A percentile compares a stretch with the other conserved stretches of the same genome.
phyloP scores from a whole-genome alignment of 495 filamentous ascomycete genomes.

The Lasiosphaeria hispida region DNA sequence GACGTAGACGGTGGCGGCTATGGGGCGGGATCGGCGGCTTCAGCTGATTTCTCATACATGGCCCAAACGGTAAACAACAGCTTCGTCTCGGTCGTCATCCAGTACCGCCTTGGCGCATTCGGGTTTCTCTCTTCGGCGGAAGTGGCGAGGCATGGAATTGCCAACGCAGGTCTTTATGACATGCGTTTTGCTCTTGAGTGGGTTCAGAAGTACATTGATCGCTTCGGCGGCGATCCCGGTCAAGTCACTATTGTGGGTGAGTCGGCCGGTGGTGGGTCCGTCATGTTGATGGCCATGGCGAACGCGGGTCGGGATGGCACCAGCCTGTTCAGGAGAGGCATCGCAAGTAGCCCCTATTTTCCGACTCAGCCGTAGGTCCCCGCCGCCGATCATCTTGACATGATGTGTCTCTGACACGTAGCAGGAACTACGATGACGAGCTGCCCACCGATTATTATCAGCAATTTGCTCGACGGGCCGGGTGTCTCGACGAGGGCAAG shows the following conservation, averaged over 20 bases:
- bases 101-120: slow-evolving; percentile 52
- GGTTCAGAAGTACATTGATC: slow-evolving; percentile 66
- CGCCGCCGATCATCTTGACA: slow-evolving; percentile 5
- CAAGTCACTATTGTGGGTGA: slow-evolving; percentile 70
- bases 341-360: slow-evolving; percentile 42
- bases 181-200: slow-evolving; percentile 69
- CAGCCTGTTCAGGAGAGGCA: slow-evolving; percentile 48
- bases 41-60: slow-evolving; percentile 39
- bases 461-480: slow-evolving; percentile 51
- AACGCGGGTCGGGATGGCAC: slow-evolving; percentile 36
- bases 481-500: slow-evolving; percentile 41
- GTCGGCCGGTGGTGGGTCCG: slow-evolving; percentile 65
- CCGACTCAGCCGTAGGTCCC: slow-evolving; percentile 35
- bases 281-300: slow-evolving; percentile 48
- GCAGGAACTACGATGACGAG: slow-evolving; percentile 46
- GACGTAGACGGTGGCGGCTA: slow-evolving; percentile 40
- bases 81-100: slow-evolving; percentile 42
- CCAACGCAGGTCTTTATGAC: slow-evolving; percentile 66
- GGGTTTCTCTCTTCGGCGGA: slow-evolving; percentile 47
- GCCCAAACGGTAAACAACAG: slow-evolving; percentile 41
- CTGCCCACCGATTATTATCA: slow-evolving; percentile 55
- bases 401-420: slow-evolving; percentile 15
- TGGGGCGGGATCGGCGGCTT: slow-evolving; percentile 35
- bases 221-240: slow-evolving; percentile 66
- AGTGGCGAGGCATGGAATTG: slow-evolving; percentile 41